phyloP scores from a whole-genome alignment of 139 green algal species.

The Trebouxia sp. region DNA sequence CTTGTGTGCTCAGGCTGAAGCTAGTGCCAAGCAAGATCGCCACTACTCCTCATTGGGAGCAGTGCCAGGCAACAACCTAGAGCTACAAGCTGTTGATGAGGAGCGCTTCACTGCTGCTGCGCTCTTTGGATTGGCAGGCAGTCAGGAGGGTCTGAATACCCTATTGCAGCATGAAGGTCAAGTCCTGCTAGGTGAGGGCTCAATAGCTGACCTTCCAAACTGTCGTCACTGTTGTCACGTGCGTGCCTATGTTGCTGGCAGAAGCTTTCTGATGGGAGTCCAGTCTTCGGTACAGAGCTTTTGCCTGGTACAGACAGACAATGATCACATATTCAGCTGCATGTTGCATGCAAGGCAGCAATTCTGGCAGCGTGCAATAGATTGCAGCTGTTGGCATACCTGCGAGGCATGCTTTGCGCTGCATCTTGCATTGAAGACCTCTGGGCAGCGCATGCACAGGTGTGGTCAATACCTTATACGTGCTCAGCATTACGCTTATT shows the following conservation, averaged over 20 bases:
- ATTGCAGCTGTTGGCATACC: too few relatives aligned
- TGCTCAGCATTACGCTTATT: too few relatives aligned
- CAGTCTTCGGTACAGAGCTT: too few relatives aligned
- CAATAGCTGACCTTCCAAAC: too few relatives aligned
- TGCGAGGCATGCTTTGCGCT: neutral
- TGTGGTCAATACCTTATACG: too few relatives aligned
- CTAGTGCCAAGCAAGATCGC: slow-evolving; percentile 17
- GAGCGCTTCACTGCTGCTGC: slow-evolving; percentile 32
- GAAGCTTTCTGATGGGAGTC: too few relatives aligned
- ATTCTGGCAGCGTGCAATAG: too few relatives aligned
- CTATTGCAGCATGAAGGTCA: neutral
- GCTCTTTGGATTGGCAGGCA: slow-evolving; percentile 30
- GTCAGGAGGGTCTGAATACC: neutral
- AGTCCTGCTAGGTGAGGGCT: slow-evolving; percentile 21
- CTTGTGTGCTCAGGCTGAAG: neutral
- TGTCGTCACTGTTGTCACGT: too few relatives aligned
- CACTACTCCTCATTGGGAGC: slow-evolving; percentile 21
- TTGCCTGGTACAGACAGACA: too few relatives aligned
- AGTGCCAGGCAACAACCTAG: slow-evolving; percentile 30
- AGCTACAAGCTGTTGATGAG: slow-evolving; percentile 29
- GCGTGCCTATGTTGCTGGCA: too few relatives aligned
- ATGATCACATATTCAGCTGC: neutral
- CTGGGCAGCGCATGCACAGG: too few relatives aligned
- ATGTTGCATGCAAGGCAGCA: too few relatives aligned
- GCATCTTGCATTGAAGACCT: neutral